phyloP scores from a whole-genome alignment of 345 rosid species.

The Kandelia obovata region DNA sequence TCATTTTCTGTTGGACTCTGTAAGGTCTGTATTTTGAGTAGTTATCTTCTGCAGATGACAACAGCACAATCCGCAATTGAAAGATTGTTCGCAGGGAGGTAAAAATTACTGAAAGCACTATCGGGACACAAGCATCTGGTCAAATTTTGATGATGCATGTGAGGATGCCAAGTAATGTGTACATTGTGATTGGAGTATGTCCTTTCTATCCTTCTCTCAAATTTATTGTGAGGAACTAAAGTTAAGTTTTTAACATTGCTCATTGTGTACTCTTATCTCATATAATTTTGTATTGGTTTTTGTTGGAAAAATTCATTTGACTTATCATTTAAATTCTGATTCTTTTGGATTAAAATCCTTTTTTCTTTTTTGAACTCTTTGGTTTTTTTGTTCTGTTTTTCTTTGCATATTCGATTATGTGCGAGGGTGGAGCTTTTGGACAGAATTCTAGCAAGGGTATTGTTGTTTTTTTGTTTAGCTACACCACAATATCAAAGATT shows the following conservation, averaged over 20 bases:
- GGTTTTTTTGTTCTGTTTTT: slow-evolving; percentile 17
- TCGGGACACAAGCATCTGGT: slow-evolving; percentile 79
- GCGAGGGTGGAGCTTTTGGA: slow-evolving; percentile 93
- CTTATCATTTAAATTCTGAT: background rate
- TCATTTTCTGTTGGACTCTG: background rate
- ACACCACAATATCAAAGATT: background rate
- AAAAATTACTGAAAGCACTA: slow-evolving; percentile 71
- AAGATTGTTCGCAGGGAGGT: slow-evolving; percentile 97
- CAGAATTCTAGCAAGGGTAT: slow-evolving; percentile 81
- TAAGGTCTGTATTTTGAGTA: slow-evolving; percentile 19
- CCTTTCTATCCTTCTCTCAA: slow-evolving; percentile 28
- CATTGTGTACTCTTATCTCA: background rate
- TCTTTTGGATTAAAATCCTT: background rate
- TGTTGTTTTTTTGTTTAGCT: background rate
- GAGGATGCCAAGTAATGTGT: slow-evolving; percentile 76
- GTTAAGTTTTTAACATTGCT: slow-evolving; percentile 9
- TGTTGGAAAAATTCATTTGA: no score
- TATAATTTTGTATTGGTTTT: background rate
- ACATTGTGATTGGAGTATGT: slow-evolving; percentile 93
- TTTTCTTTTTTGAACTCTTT: background rate
- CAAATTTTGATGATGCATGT: slow-evolving; percentile 74
- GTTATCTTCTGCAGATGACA: slow-evolving; percentile 72
- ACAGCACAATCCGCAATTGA: slow-evolving; percentile 70
- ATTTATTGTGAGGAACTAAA: slow-evolving; percentile 5
- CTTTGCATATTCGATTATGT: slow-evolving; percentile 56